Conservation (phyloP, 441 rosid genomes). For the Kokia cookei region DNA sequence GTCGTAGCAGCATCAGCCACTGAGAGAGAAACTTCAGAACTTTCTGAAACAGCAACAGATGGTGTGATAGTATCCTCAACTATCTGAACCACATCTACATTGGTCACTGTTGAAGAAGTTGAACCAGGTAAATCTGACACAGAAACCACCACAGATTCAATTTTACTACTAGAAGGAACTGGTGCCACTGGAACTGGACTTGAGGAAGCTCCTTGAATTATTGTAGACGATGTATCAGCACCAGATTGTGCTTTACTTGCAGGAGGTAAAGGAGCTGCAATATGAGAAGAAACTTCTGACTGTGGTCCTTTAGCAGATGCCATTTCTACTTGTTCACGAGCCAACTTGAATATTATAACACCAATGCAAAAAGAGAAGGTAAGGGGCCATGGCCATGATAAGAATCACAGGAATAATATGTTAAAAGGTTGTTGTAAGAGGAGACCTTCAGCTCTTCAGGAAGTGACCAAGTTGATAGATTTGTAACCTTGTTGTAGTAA, state of each 20-base stretch:
- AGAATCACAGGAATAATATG: not conserved
- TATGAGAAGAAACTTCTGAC: slow-evolving; percentile 24
- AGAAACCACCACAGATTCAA: slow-evolving; percentile 27
- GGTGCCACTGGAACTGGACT: slow-evolving; percentile 36
- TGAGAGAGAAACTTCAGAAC: slow-evolving; percentile 32
- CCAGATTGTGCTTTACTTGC: slow-evolving; percentile 29
- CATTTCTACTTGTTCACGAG: slow-evolving; percentile 55
- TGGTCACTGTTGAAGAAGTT: slow-evolving; percentile 25
- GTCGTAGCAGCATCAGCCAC: slow-evolving; percentile 20
- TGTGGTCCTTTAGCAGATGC: slow-evolving; percentile 30
- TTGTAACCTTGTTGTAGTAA: slow-evolving; percentile 64
- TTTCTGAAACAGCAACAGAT: slow-evolving; percentile 24
- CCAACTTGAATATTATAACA: slow-evolving; percentile 36
- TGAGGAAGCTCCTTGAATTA: slow-evolving; percentile 25
- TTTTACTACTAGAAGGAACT: slow-evolving; percentile 21
- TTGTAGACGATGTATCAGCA: slow-evolving; percentile 33
- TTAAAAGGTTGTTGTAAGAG: slow-evolving; percentile 5
- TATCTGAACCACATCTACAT: slow-evolving; percentile 26
- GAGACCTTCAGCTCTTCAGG: slow-evolving; percentile 72
- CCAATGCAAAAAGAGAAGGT: slow-evolving; percentile 3
- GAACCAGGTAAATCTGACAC: slow-evolving; percentile 30
- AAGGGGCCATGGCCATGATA: slow-evolving; percentile 4
- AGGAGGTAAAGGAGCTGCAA: slow-evolving; percentile 25
- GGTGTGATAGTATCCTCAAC: slow-evolving; percentile 17
- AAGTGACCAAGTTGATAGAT: slow-evolving; percentile 64